These are phyloP conservation scores for Cyberlindnera xylosilytica DNA, from an alignment of 805 yeast species.

Conservation along the genomic window DNA sequence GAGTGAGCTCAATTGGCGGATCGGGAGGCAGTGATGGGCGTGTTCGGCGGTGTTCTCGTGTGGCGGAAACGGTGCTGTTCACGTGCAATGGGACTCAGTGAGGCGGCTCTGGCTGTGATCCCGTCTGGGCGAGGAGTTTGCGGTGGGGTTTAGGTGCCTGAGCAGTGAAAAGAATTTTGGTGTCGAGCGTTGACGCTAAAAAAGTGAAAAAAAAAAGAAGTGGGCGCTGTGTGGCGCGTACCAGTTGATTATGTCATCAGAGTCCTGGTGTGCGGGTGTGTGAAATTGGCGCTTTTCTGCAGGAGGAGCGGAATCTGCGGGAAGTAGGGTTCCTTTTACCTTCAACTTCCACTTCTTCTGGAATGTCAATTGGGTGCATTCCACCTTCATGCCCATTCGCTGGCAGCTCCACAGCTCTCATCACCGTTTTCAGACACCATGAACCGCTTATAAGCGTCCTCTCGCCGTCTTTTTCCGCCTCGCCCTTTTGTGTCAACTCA, in stretches of 20 bases:
- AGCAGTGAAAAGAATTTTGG: conserved; percentile 7
- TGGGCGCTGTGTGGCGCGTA: conserved; percentile 1
- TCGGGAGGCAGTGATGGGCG: neutral
- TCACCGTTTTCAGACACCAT: too few relatives aligned
- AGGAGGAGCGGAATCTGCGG: too few relatives aligned
- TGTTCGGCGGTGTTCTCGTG: neutral
- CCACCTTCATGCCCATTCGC: too few relatives aligned
- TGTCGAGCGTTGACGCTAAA: conserved; percentile 9
- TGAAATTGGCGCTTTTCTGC: neutral
- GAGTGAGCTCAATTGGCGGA: conserved; percentile 1
- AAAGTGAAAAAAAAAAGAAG: conserved; percentile 9
- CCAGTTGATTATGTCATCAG: neutral
- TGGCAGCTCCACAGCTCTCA: too few relatives aligned
- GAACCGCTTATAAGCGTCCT: too few relatives aligned
- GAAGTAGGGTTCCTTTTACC: too few relatives aligned
- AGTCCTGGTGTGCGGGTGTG: conserved; percentile 5
- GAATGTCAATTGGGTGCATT: too few relatives aligned
- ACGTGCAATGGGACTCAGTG: neutral
- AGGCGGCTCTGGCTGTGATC: too few relatives aligned
- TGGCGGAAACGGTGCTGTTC: neutral
- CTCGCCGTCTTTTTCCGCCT: too few relatives aligned
- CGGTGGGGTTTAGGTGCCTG: neutral
- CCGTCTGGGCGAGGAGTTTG: too few relatives aligned
- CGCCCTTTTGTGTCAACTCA: too few relatives aligned
- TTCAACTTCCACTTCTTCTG: too few relatives aligned